phyloP scores from a whole-genome alignment of 371 early-diverging fungal species.

The Mortierella sp. region DNA sequence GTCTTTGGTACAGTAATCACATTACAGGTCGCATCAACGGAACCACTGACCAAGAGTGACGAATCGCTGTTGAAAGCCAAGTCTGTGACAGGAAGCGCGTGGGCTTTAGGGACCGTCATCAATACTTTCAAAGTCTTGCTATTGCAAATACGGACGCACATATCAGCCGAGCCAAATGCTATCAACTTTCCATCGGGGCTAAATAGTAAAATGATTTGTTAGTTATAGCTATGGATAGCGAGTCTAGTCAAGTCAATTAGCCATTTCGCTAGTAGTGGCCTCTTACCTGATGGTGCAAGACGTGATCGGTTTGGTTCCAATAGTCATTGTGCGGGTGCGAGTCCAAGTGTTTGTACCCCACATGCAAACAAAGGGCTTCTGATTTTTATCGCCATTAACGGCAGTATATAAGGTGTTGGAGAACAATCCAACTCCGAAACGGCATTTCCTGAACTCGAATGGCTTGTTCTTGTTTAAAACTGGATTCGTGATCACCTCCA shows the following conservation, averaged over 20 bases:
- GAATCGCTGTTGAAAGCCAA: constrained; percentile 72
- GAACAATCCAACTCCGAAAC: constrained; percentile 56
- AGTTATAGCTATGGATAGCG: too few relatives aligned
- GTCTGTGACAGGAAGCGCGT: constrained; percentile 74
- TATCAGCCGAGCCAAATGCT: constrained; percentile 71
- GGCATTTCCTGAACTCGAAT: constrained; percentile 64
- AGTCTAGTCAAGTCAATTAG: too few relatives aligned
- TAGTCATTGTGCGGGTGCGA: constrained; percentile 42
- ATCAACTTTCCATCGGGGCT: constrained; percentile 70
- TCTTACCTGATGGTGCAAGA: constrained; percentile 46
- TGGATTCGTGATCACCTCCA: constrained; percentile 69
- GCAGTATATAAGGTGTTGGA: constrained; percentile 54
- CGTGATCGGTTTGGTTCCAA: constrained; percentile 49
- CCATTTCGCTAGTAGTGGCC: background rate
- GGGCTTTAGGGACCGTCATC: constrained; percentile 67
- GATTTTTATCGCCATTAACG: constrained; percentile 64
- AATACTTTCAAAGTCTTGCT: constrained; percentile 66
- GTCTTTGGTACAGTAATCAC: constrained; percentile 68
- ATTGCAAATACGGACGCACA: constrained; percentile 66
- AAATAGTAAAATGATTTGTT: constrained; percentile 41
- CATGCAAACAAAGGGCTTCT: constrained; percentile 54
- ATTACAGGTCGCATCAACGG: constrained; percentile 75
- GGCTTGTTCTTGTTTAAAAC: constrained; percentile 62
- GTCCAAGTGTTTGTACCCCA: constrained; percentile 50
- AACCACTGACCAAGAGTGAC: constrained; percentile 71